Evolutionary conservation across 495 filamentous ascomycete species (phyloP), one percentile per base, ranked within the genome.

Genomic region (Evansstolkia leycettana): DNA sequence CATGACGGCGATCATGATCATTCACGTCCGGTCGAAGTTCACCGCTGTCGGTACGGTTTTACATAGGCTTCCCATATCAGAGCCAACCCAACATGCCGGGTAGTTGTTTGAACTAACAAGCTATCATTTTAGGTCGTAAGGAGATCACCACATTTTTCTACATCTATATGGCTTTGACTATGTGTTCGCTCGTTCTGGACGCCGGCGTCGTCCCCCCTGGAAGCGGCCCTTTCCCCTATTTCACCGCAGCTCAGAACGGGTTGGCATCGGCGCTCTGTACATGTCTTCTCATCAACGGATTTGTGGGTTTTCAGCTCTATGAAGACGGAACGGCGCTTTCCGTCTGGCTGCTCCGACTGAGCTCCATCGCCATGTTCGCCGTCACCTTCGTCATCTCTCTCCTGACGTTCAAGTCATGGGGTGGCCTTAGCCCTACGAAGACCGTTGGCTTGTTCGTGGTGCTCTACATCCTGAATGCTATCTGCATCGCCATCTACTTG

Each of bases 81-180:
- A 28, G 14, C 2, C n/a, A 20, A 25, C 13, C 20, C 2, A n/a
- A n/a, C n/a, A n/a, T 8, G n/a, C 12, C 17, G 1, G 17, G 3
- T 2, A 9, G n/a, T 30, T 18, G n/a, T 27, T 8, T 28, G 23
- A 18, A n/a, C 32, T 34, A 38, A 31, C 34, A 10, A 13, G 7
- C 34, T 41, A 7, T 54, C 39, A 41, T 35, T 40, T 43, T 58
- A 95, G 89, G 90, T 40, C 88, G 90, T 47, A 96, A 95, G 67
- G 90, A 99, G 60, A 96, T 99, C 57, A 83, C 82, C 26, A 81
- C 79, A 7, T 95, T 99, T 70, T 99, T 99, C 69, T 95, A 95
- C 64, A 71, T 94, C 48, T 96, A 86, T 69, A 78, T 94, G 73
- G 62, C 84, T 23, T 70, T 96, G 17, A 93, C 90, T 2, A 76